Percentiles rank a stretch among this genome's conserved stretches.
Conservation (phyloP, 306 rosid genomes). For the Begonia masoniana region DNA sequence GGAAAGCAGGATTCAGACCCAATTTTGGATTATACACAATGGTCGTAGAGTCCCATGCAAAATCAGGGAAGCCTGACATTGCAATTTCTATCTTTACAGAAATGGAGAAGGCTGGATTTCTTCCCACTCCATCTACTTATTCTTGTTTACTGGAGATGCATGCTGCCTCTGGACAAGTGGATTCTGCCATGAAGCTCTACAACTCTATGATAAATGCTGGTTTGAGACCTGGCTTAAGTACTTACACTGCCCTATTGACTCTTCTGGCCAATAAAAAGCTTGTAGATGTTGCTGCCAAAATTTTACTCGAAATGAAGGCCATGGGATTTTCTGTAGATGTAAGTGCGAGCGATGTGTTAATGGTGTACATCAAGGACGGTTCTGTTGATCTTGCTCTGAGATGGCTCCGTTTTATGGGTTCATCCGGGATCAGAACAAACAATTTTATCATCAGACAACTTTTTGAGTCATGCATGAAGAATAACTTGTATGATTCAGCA, state of each 20-base stretch:
- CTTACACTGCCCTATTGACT: constrained; percentile 61
- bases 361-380: constrained; percentile 95
- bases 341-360: constrained; percentile 81
- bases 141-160: constrained; percentile 92
- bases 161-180: constrained; percentile 81
- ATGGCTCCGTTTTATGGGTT: constrained; percentile 94
- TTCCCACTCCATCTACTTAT: constrained; percentile 85
- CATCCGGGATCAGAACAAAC: constrained; percentile 80
- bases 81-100: constrained; percentile 78
- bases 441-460: constrained; percentile 79
- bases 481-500: constrained; percentile 63
- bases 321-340: constrained; percentile 91
- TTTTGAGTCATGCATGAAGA: constrained; percentile 93
- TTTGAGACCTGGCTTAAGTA: constrained; percentile 71
- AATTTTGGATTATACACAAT: constrained; percentile 88
- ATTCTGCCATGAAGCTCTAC: constrained; percentile 77
- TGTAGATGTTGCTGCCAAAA: constrained; percentile 59
- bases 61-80: constrained; percentile 83
- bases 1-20: constrained; percentile 75
- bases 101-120: constrained; percentile 97
- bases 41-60: constrained; percentile 81
- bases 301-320: constrained; percentile 87
- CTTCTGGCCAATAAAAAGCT: constrained; percentile 85
- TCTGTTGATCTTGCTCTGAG: constrained; percentile 78
- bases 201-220: constrained; percentile 92